Conservation (phyloP, 352 stramenopile species). For the Phytophthora citricola region DNA sequence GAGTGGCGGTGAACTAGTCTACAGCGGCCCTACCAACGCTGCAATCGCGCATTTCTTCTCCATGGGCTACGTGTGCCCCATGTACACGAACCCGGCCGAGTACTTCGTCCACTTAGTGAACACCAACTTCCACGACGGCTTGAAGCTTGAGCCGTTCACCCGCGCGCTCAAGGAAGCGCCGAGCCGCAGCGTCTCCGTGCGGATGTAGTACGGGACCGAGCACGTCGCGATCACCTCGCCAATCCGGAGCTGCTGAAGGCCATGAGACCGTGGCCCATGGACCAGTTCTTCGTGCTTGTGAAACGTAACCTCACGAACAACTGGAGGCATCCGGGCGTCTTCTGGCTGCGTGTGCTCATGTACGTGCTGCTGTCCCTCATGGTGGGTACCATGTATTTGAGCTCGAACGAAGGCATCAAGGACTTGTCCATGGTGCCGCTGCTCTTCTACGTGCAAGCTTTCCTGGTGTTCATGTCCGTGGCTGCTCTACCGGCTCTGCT, state of each 20-base stretch:
- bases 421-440: slow-evolving; percentile 58
- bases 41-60: slow-evolving; percentile 65
- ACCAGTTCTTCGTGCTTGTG: slow-evolving; percentile 69
- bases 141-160: slow-evolving; percentile 54
- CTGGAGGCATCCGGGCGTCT: slow-evolving; percentile 74
- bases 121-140: slow-evolving; percentile 59
- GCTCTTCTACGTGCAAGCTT: slow-evolving; percentile 92
- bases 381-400: slow-evolving; percentile 83
- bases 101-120: slow-evolving; percentile 80
- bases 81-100: slow-evolving; percentile 81
- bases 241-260: slow-evolving; percentile 56
- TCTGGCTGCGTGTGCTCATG: slow-evolving; percentile 87
- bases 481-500: slow-evolving; percentile 87
- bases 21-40: slow-evolving; percentile 84
- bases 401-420: slow-evolving; percentile 46
- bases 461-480: slow-evolving; percentile 94
- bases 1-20: slow-evolving; percentile 85
- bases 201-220: slow-evolving; percentile 49
- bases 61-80: slow-evolving; percentile 67
- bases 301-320: slow-evolving; percentile 76
- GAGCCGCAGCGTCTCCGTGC: slow-evolving; percentile 46
- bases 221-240: slow-evolving; percentile 35
- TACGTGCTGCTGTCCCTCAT: slow-evolving; percentile 80
- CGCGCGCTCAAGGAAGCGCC: slow-evolving; percentile 44
- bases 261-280: slow-evolving; percentile 51